These are phyloP conservation scores for Tuber umbilicatum DNA, from an alignment of 495 filamentous ascomycete genomes.

Conservation along the genomic window DNA sequence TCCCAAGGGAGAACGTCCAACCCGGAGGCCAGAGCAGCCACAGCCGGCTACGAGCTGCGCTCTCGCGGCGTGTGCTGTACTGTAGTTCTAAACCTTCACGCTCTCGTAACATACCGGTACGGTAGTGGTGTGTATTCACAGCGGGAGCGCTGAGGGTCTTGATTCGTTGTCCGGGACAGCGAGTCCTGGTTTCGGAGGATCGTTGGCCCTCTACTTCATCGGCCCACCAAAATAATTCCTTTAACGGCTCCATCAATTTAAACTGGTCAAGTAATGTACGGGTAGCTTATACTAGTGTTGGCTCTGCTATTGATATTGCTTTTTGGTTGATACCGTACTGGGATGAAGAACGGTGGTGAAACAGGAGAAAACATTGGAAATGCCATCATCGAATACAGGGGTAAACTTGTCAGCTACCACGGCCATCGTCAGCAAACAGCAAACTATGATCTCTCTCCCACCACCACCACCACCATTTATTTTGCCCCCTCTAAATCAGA, in stretches of 20 bases:
- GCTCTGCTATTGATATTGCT: neutral
- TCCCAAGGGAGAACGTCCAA: neutral
- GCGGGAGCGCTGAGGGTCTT: neutral
- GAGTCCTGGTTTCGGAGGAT: neutral
- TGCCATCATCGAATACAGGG: too few species aligned
- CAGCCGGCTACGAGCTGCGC: neutral
- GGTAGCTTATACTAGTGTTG: neutral
- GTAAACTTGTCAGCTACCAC: too few species aligned
- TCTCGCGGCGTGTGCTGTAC: neutral
- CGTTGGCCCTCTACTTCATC: neutral
- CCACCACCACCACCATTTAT: too few species aligned
- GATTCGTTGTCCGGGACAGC: neutral
- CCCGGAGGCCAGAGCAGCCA: neutral
- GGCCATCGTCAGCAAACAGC: too few species aligned
- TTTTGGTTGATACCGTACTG: neutral
- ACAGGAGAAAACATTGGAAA: neutral
- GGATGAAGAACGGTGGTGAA: neutral
- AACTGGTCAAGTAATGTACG: neutral
- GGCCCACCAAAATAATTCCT: neutral
- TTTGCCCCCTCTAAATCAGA: too few species aligned
- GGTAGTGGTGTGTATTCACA: neutral
- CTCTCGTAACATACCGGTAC: neutral
- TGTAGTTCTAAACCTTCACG: neutral
- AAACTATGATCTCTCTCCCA: too few species aligned
- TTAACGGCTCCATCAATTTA: neutral